Conservation (phyloP, 208 protist species). For the Crithidia expoeki region DNA sequence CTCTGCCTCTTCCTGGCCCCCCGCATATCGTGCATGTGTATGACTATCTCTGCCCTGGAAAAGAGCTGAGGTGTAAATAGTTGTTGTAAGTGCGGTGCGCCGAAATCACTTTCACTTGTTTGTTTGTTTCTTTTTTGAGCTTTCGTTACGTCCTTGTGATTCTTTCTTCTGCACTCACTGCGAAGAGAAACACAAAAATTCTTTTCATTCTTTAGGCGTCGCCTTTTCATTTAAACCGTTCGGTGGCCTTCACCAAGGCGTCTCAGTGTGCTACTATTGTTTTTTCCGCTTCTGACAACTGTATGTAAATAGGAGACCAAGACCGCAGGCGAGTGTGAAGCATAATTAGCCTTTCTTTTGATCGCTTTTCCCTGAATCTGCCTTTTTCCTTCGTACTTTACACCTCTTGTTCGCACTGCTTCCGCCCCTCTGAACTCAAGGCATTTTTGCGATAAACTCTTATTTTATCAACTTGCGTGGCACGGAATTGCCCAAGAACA, state of each 20-base stretch:
- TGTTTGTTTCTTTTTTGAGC: neutral
- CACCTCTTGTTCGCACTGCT: too few species aligned
- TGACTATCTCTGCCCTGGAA: neutral
- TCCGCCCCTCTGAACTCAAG: too few species aligned
- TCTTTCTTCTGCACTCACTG: neutral
- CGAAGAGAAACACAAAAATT: neutral
- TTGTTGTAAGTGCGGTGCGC: neutral
- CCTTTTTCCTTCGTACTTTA: too few species aligned
- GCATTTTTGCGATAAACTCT: too few species aligned
- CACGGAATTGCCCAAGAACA: too few species aligned
- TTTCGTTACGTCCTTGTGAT: neutral
- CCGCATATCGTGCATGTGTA: neutral
- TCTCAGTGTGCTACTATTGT: constrained; percentile 6
- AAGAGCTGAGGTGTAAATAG: neutral
- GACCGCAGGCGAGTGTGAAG: too few species aligned
- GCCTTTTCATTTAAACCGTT: neutral
- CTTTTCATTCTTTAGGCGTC: too few species aligned
- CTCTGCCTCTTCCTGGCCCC: too few species aligned
- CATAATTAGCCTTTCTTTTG: too few species aligned
- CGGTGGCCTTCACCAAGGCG: neutral
- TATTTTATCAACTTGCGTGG: too few species aligned
- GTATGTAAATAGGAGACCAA: too few species aligned
- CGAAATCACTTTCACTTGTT: neutral
- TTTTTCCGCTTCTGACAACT: neutral
- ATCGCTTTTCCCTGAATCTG: too few species aligned